Evolutionary conservation across 1,284 basidiomycete genomes (phyloP), one percentile per base, ranked within the genome.

Genomic region (Macrocystidia cucumis): DNA sequence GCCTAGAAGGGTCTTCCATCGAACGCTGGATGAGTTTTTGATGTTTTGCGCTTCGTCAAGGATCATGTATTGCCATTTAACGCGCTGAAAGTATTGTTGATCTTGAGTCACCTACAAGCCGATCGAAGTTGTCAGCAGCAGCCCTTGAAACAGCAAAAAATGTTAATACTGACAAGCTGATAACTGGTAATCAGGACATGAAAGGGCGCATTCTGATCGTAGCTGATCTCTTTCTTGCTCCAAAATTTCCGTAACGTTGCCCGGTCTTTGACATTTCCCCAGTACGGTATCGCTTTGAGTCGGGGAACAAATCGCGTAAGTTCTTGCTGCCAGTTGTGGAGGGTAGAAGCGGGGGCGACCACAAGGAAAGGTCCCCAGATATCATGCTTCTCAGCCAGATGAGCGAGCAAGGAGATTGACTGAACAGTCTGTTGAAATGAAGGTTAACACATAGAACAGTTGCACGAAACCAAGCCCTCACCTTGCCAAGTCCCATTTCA

Each of bases 361-460:
- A 99, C 93, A n/a, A 99, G 74, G 71, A 99, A 98, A 11, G 96
- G 96, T 0, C 96, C 96, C 96, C 96, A 99, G 42, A 98, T 96
- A 54, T 98, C 89, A 57, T 98, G 96, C 1, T 83, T 82, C 62
- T 98, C 96, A 6, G 96, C 95, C 13, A 99, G 79, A 60, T 98
- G 96, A 4, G 95, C 91, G 41, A 99, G 74, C 8, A 99, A 66
- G 13, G 96, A 96, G 38, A 99, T 98, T 1, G 93, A 98, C 72
- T 99, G 96, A 11, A 99, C 92, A 17, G 96, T 98, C 89, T 98
- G 44, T 2, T 34, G 18, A 41, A 36, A 14, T n/a, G 38, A 17
- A 26, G 16, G 23, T 29, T 16, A 17, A 29, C 16, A 17, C 8
- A 7, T 11, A 9, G 11, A 30, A 5, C 29, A 4, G 17, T 30